These are phyloP conservation scores for Pyrenophora teres DNA, from an alignment of 2,329 filamentous ascomycete genomes.

Conservation along the genomic window DNA sequence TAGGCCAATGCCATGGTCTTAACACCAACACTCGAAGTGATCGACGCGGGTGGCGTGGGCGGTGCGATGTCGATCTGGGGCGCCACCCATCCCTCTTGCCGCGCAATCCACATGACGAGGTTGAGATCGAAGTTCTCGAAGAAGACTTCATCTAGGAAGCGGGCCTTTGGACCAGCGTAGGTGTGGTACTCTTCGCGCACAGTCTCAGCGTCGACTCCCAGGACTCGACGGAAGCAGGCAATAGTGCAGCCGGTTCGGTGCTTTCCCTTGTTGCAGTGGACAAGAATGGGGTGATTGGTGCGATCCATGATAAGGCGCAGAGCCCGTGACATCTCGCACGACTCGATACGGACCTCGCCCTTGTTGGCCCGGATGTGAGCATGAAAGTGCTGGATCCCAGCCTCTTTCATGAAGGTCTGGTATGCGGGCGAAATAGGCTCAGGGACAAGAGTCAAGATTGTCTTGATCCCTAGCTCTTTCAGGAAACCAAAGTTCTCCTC, in stretches of 20 bases:
- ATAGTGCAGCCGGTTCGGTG: constrained; percentile 92
- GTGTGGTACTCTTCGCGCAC: constrained; percentile 74
- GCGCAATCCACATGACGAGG: constrained; percentile 47
- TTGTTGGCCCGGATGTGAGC: constrained; percentile 89
- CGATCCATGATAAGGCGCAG: constrained; percentile 72
- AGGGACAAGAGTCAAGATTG: constrained; percentile 69
- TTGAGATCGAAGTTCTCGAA: constrained; percentile 53
- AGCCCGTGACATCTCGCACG: constrained; percentile 67
- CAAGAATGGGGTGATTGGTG: constrained; percentile 76
- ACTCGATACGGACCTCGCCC: constrained; percentile 57
- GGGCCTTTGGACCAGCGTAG: constrained; percentile 60
- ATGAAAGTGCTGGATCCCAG: constrained; percentile 72
- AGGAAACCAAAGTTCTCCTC: constrained; percentile 73
- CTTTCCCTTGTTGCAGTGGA: constrained; percentile 95
- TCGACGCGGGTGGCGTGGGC: constrained; percentile 30
- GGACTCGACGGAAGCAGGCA: constrained; percentile 74
- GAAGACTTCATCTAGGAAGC: constrained; percentile 53
- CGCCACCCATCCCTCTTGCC: constrained; percentile 37
- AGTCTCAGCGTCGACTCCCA: constrained; percentile 63
- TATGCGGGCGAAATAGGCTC: constrained; percentile 56
- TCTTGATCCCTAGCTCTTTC: constrained; percentile 70
- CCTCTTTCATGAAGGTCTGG: constrained; percentile 64
- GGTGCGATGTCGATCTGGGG: constrained; percentile 22
- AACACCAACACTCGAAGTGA: constrained; percentile 15
- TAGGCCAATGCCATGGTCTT: constrained; percentile 17